These are phyloP conservation scores for Aspergillus persii DNA, from an alignment of 2,329 filamentous ascomycete species.

Conservation along the genomic window DNA sequence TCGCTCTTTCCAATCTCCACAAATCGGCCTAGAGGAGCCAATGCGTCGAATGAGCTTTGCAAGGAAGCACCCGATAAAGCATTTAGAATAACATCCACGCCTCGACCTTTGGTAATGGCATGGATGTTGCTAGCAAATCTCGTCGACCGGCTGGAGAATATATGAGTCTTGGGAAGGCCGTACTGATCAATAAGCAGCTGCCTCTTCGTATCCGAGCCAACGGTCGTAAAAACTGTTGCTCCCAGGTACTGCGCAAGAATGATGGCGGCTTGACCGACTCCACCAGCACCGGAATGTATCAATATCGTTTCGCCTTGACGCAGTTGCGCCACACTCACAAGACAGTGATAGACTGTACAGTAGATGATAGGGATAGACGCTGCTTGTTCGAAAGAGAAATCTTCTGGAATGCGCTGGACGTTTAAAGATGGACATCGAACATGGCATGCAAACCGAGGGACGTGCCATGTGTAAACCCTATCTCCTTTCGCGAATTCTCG, in stretches of 20 bases:
- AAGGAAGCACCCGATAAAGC: background rate
- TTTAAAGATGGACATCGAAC: background rate
- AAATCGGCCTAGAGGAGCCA: background rate
- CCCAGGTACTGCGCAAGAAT: background rate
- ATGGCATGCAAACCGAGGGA: background rate
- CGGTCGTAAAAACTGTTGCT: background rate
- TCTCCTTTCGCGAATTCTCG: background rate
- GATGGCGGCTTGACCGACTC: conserved; percentile 7
- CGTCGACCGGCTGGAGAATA: background rate
- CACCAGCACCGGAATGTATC: conserved; percentile 3
- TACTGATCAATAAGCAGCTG: background rate
- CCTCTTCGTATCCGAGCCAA: background rate
- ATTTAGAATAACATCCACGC: conserved; percentile 3
- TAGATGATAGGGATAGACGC: conserved; percentile 1
- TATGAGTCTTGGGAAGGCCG: background rate
- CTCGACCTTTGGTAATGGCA: background rate
- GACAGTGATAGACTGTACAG: background rate
- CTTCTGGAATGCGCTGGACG: background rate
- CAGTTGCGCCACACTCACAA: background rate
- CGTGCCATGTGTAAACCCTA: conserved; percentile 1
- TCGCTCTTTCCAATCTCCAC: conserved; percentile 2
- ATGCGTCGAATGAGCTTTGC: background rate
- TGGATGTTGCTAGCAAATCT: background rate
- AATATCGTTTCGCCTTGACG: background rate
- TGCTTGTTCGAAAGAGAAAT: background rate